These are phyloP conservation scores for Acanthamoeba sp. DNA, from an alignment of 208 protist species.

Conservation along the genomic window DNA sequence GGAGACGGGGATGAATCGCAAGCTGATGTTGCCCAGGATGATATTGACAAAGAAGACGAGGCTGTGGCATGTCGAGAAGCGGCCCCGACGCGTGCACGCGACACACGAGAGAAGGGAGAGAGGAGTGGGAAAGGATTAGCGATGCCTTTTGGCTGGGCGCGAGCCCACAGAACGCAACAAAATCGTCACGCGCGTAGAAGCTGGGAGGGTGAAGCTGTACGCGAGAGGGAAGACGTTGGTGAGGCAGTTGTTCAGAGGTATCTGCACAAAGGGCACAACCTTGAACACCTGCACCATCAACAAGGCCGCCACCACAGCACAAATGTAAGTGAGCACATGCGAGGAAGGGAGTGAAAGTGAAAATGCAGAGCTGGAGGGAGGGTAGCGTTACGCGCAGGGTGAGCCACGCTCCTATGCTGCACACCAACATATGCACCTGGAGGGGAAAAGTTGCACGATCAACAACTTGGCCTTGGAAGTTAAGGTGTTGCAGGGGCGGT, in stretches of 20 bases:
- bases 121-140: no score
- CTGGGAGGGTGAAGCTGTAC: not conserved
- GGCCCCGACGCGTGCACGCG: no score
- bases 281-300: not conserved
- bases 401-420: conserved; percentile 11
- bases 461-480: not conserved
- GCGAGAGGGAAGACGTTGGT: conserved; percentile 44
- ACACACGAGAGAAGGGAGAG: not conserved
- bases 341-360: not conserved
- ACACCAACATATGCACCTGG: conserved; percentile 25
- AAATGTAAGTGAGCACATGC: no score
- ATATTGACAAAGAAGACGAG: conserved; percentile 74
- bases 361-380: not conserved
- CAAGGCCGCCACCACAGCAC: not conserved
- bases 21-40: conserved; percentile 76
- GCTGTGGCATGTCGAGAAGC: no score
- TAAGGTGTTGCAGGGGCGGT: not conserved
- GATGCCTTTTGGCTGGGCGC: no score
- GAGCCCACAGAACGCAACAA: not conserved
- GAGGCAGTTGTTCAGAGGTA: not conserved
- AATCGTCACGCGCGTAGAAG: not conserved
- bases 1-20: conserved; percentile 77
- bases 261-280: conserved; percentile 1
- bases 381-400: not conserved
- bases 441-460: no score